A percentile compares a stretch with the other conserved stretches of the same genome.
phyloP scores from a whole-genome alignment of 2,329 filamentous ascomycete species.

The Fusarium sp. region DNA sequence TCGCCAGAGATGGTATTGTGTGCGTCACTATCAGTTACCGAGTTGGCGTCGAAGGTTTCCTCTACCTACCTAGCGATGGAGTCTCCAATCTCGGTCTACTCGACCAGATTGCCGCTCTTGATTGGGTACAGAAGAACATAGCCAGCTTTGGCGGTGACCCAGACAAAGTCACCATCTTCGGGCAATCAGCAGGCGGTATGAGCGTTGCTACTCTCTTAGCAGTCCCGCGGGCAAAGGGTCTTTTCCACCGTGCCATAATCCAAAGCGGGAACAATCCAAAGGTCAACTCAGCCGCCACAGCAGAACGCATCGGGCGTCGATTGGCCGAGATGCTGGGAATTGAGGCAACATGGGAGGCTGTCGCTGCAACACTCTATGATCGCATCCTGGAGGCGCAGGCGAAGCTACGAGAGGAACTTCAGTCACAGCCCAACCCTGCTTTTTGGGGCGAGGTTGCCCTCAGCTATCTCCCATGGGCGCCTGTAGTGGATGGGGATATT shows the following conservation, averaged over 20 bases:
- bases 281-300: not conserved
- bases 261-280: not conserved
- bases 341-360: not conserved
- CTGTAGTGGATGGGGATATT: not conserved
- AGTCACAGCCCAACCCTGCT: not conserved
- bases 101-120: not conserved
- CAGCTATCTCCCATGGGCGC: not conserved
- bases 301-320: not conserved
- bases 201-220: not conserved
- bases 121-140: not conserved
- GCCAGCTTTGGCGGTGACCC: not conserved
- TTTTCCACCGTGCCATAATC: not conserved
- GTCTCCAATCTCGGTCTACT: not conserved
- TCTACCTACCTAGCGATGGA: not conserved
- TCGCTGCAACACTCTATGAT: not conserved
- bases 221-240: not conserved
- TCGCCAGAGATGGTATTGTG: not conserved
- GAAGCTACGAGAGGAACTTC: not conserved
- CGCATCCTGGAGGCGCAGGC: not conserved
- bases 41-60: not conserved
- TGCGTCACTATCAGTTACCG: not conserved
- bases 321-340: not conserved
- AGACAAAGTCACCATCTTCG: not conserved
- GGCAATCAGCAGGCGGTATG: not conserved
- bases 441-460: not conserved